phyloP scores from a whole-genome alignment of 2,329 filamentous ascomycete genomes.

The Hypoxylon sp. region DNA sequence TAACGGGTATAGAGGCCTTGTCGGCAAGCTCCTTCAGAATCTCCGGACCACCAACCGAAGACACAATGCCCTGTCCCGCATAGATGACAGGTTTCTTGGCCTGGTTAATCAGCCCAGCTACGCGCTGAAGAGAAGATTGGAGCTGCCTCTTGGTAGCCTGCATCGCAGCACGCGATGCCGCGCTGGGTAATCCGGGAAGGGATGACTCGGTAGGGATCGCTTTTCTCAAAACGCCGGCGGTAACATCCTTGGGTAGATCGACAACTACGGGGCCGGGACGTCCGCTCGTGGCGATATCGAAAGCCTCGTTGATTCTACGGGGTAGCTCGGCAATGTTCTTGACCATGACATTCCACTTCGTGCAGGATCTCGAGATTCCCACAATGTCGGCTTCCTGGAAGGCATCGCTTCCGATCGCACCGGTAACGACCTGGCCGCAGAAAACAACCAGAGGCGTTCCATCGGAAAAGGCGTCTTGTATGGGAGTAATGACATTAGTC shows the following conservation, averaged over 20 bases:
- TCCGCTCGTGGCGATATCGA: conserved; percentile 95
- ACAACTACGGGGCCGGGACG: conserved; percentile 94
- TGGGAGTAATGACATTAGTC: conserved; percentile 94
- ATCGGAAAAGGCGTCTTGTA: conserved; percentile 95
- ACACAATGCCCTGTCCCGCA: conserved; percentile 88
- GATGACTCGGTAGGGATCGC: conserved; percentile 81
- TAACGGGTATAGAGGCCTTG: conserved; percentile 91
- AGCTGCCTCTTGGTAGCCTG: conserved; percentile 77
- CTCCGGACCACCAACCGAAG: conserved; percentile 77
- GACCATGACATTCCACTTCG: conserved; percentile 99
- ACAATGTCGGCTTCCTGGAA: conserved; percentile 97
- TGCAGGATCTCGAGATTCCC: conserved; percentile 92
- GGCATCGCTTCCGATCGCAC: conserved; percentile 90
- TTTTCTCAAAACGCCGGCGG: conserved; percentile 80
- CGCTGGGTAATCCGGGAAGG: conserved; percentile 82
- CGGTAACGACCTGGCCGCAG: conserved; percentile 88
- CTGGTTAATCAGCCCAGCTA: conserved; percentile 82
- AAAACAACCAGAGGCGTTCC: conserved; percentile 97
- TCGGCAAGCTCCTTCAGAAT: conserved; percentile 87
- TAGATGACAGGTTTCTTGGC: conserved; percentile 96
- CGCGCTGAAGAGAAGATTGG: conserved; percentile 74
- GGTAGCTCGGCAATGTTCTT: conserved; percentile 94
- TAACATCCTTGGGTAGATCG: conserved; percentile 96
- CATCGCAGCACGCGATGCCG: conserved; percentile 82
- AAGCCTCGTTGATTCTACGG: conserved; percentile 94